phyloP scores from a whole-genome alignment of 78 protist species.

The Dictyostelium discoideum region DNA sequence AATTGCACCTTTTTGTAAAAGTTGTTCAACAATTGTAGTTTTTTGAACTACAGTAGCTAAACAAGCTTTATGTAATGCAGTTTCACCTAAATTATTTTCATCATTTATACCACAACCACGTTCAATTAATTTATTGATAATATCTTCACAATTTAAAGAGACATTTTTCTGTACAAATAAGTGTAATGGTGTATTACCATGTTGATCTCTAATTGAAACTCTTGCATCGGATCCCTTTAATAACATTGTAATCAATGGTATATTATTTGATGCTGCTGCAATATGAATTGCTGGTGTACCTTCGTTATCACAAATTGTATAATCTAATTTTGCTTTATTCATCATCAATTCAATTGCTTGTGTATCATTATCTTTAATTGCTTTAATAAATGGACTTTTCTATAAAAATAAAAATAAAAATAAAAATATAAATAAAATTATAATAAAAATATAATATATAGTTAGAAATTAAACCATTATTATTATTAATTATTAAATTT shows the following conservation, averaged over 20 bases:
- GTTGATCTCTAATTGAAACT: slow-evolving; percentile 35
- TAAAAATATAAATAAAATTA: neutral
- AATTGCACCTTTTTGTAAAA: slow-evolving; percentile 49
- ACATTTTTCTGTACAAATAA: slow-evolving; percentile 38
- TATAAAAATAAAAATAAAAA: neutral
- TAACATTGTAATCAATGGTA: slow-evolving; percentile 26
- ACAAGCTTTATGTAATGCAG: slow-evolving; percentile 70
- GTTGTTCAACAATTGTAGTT: slow-evolving; percentile 6
- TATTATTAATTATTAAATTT: neutral
- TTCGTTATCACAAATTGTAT: slow-evolving; percentile 40
- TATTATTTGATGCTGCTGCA: slow-evolving; percentile 43
- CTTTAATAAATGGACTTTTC: slow-evolving; percentile 66
- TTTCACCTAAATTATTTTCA: slow-evolving; percentile 52
- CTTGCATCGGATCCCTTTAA: slow-evolving; percentile 41
- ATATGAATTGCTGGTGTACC: slow-evolving; percentile 63
- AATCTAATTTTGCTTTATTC: slow-evolving; percentile 32
- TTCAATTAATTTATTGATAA: slow-evolving; percentile 39
- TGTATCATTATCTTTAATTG: slow-evolving; percentile 57
- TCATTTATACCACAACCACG: slow-evolving; percentile 43
- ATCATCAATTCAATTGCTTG: slow-evolving; percentile 16
- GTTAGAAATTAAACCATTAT: neutral
- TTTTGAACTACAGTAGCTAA: slow-evolving; percentile 8
- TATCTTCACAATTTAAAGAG: slow-evolving; percentile 7
- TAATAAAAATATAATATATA: neutral
- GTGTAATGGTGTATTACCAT: slow-evolving; percentile 73